A percentile compares a stretch with the other conserved stretches of the same genome.
Conservation (phyloP, 2,329 filamentous ascomycete genomes). For the Trichoderma hamatum region DNA sequence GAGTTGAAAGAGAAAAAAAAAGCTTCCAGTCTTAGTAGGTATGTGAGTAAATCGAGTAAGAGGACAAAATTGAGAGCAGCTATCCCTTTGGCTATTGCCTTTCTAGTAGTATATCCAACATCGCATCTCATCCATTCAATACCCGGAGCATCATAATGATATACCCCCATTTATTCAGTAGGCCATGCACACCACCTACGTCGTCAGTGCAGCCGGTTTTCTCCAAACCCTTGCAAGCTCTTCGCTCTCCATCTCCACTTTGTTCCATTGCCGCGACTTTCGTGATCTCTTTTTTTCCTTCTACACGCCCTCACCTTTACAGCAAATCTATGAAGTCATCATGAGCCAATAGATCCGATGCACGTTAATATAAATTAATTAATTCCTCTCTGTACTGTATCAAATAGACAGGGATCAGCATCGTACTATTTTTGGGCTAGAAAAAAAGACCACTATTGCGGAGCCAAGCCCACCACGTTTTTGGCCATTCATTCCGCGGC, state of each 20-base stretch:
- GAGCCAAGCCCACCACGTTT: background rate
- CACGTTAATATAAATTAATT: background rate
- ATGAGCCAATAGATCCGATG: slow-evolving; percentile 7
- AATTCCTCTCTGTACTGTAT: background rate
- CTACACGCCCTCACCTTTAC: slow-evolving; percentile 10
- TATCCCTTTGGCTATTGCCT: background rate
- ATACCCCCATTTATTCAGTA: slow-evolving; percentile 7
- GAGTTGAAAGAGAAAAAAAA: background rate
- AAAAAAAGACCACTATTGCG: background rate
- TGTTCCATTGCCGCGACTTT: background rate
- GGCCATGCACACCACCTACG: background rate
- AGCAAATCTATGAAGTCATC: slow-evolving; percentile 14
- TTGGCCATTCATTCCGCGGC: slow-evolving; percentile 1
- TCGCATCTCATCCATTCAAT: slow-evolving; percentile 5
- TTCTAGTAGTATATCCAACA: slow-evolving; percentile 4
- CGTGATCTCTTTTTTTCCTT: background rate
- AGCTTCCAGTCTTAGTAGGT: background rate
- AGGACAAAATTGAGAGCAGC: background rate
- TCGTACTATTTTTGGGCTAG: background rate
- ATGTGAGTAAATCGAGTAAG: background rate
- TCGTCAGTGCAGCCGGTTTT: slow-evolving; percentile 9
- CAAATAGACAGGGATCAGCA: slow-evolving; percentile 8
- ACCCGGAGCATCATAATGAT: slow-evolving; percentile 24
- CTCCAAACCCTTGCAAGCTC: background rate
- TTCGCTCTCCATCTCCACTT: background rate